phyloP scores from a whole-genome alignment of 2,329 filamentous ascomycete species.

The Alternaria incomplexa region DNA sequence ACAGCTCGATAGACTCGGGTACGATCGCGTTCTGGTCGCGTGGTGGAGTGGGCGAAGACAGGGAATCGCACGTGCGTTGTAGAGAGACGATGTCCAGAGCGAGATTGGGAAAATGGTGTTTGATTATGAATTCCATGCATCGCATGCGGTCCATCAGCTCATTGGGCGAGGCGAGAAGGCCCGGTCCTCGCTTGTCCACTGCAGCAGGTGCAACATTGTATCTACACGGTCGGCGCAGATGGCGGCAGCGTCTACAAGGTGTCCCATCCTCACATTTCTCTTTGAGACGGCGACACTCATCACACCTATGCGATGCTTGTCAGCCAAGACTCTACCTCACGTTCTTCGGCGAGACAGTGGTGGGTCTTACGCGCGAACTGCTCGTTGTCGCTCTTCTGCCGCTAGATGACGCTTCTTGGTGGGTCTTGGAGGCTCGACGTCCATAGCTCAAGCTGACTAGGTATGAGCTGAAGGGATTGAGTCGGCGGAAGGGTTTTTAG shows the following conservation, averaged over 20 bases:
- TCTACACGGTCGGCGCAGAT: slow-evolving; percentile 57
- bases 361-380: slow-evolving; percentile 18
- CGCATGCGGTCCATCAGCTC: slow-evolving; percentile 11
- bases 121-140: slow-evolving; percentile 8
- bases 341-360: not conserved
- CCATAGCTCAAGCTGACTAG: slow-evolving; percentile 2
- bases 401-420: slow-evolving; percentile 17
- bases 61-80: slow-evolving; percentile 8
- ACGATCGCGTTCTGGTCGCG: not conserved
- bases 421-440: slow-evolving; percentile 12
- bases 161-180: not conserved
- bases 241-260: slow-evolving; percentile 60
- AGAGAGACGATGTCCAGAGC: slow-evolving; percentile 7
- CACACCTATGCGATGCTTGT: slow-evolving; percentile 51
- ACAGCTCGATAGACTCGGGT: not conserved
- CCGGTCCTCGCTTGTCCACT: not conserved
- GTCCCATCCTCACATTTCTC: slow-evolving; percentile 64
- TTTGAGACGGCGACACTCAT: slow-evolving; percentile 62
- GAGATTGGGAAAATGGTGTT: slow-evolving; percentile 12
- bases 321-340: not conserved
- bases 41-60: slow-evolving; percentile 1
- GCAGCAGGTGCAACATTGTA: slow-evolving; percentile 10
- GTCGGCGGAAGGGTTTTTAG: not conserved
- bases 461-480: not conserved
- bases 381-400: slow-evolving; percentile 18